These are phyloP conservation scores for Trichoderma sp. DNA, from an alignment of 2,329 filamentous ascomycete genomes.

Conservation along the genomic window DNA sequence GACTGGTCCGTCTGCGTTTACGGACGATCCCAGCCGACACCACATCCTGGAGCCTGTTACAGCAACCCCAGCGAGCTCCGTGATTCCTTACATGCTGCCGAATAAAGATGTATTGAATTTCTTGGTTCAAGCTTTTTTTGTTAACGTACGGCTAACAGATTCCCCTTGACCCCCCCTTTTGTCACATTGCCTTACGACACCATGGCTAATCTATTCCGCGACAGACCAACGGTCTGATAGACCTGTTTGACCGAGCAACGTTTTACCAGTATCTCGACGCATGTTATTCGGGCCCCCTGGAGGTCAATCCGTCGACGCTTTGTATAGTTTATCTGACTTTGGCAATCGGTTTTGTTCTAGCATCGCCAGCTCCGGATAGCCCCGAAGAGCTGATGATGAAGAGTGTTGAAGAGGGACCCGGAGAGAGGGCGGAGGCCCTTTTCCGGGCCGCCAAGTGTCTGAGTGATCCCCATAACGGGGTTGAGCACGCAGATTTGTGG, in stretches of 20 bases:
- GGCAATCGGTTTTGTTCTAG: constrained; percentile 63
- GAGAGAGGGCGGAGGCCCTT: constrained; percentile 62
- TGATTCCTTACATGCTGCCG: constrained; percentile 45
- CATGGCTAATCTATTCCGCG: constrained; percentile 3
- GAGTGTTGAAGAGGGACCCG: constrained; percentile 51
- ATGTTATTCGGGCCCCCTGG: constrained; percentile 58
- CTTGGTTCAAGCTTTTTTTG: constrained; percentile 55
- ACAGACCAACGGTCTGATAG: constrained; percentile 62
- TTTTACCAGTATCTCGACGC: constrained; percentile 55
- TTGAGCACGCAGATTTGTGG: constrained; percentile 67
- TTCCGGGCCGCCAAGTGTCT: constrained; percentile 62
- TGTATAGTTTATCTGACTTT: constrained; percentile 65
- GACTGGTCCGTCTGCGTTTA: constrained; percentile 59
- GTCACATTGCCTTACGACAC: background rate
- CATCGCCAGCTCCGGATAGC: constrained; percentile 53
- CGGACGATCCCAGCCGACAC: constrained; percentile 58
- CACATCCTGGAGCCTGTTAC: constrained; percentile 59
- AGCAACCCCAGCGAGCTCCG: constrained; percentile 42
- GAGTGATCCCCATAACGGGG: constrained; percentile 48
- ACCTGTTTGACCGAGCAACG: constrained; percentile 57
- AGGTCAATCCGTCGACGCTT: constrained; percentile 53
- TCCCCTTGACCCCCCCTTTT: background rate
- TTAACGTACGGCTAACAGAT: constrained; percentile 50
- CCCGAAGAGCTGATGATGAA: constrained; percentile 54
- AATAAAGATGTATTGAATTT: constrained; percentile 56